Evolutionary conservation across 352 stramenopile species (phyloP).

Genomic region (Phytopythium kandeliae): DNA sequence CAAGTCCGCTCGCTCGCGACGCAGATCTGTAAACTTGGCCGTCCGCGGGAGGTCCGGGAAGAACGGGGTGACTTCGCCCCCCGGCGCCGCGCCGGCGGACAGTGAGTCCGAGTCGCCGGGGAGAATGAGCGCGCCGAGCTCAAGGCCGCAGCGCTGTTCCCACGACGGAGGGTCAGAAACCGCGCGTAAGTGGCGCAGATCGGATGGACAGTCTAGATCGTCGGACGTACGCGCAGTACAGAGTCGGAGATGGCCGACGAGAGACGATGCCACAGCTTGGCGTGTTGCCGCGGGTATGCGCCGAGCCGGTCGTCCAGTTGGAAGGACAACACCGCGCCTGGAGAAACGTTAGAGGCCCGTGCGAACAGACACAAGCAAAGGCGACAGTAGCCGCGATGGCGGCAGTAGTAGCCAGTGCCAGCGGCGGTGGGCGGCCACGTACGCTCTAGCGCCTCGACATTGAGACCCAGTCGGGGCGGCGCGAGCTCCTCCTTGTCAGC

Average conservation of each 20-base stretch:
- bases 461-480: conserved; percentile 38
- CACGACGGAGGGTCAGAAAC: background rate
- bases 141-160: conserved; percentile 55
- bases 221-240: conserved; percentile 45
- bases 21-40: conserved; percentile 57
- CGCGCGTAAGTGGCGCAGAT: background rate
- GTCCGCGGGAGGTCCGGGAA: conserved; percentile 75
- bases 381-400: too few relatives aligned
- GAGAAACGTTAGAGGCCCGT: background rate
- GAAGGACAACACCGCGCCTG: conserved; percentile 64
- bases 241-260: conserved; percentile 58
- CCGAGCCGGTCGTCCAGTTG: conserved; percentile 77
- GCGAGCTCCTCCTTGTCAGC: conserved; percentile 72
- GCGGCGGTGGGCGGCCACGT: too few relatives aligned
- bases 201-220: too few relatives aligned
- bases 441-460: conserved; percentile 71
- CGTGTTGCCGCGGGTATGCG: conserved; percentile 73
- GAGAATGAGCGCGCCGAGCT: conserved; percentile 56
- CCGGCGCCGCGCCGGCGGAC: conserved; percentile 11
- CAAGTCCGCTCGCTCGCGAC: conserved; percentile 29
- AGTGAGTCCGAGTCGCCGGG: conserved; percentile 58
- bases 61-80: conserved; percentile 42
- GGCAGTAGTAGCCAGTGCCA: too few relatives aligned
- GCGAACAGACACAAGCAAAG: too few relatives aligned
- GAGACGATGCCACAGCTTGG: conserved; percentile 62